Base-by-base conservation (phyloP, 495 filamentous ascomycete species). In the Echria macrotheca region DNA sequence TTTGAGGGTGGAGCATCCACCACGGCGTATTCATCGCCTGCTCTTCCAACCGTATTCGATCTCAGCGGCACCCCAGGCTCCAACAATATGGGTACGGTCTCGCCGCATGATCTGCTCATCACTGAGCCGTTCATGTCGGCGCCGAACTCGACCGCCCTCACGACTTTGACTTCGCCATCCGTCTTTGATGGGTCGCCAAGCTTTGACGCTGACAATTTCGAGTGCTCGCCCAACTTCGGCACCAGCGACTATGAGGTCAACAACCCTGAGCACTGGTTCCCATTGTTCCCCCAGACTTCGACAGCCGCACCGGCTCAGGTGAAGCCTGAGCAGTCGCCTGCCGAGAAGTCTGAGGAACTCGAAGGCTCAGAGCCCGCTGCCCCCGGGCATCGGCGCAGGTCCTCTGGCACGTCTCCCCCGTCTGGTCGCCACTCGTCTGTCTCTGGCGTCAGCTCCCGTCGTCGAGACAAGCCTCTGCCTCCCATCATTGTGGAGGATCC, bases 101-200 rank as follows among this genome's bases (percentile, higher is more conserved):
- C 91, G 46, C 91, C 91, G 11, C 82, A 84, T 64, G 89, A 96
- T 56, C 69, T 96, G 35, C 75, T 89, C 61, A 67, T 86, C 52
- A 58, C 65, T 43, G 85, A 89, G 51, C 71, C 75, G 14, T 72
- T 72, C 58, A 69, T 74, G 58, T 93, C 89, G 46, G 82, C 88
- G 23, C 88, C 89, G 31, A 87, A 89, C 45, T 95, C 91, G 0
- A 74, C 84, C 32, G 81, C 88, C 11, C 85, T 89, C 61, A 94
- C 90, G 5, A 83, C 89, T 50, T 57, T 96, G 56, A 93, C 89
- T 46, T 94, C 91, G 44, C 91, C 87, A 24, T 83, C 80, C 15
- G 75, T 86, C 18, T 80, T 84, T 31, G 82, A 81, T 65, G 86
- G 84, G 49, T 91, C 87, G 28, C 88, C 89, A 15, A 80, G 73